These are phyloP conservation scores for Cucumis cinereus DNA, from an alignment of 306 rosid genomes.

Conservation along the genomic window DNA sequence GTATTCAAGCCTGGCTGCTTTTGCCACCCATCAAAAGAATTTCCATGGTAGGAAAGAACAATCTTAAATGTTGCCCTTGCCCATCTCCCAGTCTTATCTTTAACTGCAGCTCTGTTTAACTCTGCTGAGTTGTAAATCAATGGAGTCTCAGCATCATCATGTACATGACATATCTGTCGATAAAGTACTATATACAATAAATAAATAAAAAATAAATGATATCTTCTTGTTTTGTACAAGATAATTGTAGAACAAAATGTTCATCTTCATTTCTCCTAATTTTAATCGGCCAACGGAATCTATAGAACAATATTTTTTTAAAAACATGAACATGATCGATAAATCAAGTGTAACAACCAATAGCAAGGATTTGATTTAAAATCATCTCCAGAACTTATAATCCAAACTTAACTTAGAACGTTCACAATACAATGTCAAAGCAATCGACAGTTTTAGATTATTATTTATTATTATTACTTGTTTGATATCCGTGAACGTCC, in stretches of 20 bases:
- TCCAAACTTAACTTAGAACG: neutral
- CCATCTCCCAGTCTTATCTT: conserved; percentile 68
- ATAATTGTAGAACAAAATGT: neutral
- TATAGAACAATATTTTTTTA: neutral
- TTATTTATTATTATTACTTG: too few species aligned
- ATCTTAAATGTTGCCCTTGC: conserved; percentile 72
- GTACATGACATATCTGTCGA: conserved; percentile 31
- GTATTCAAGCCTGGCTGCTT: conserved; percentile 81
- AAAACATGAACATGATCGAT: neutral
- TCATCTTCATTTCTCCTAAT: neutral
- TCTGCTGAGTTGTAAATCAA: conserved; percentile 22
- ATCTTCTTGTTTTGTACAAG: neutral
- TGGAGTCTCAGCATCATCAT: conserved; percentile 25
- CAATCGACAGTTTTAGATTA: neutral
- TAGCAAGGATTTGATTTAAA: neutral
- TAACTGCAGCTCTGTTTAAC: conserved; percentile 23
- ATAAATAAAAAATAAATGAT: conserved; percentile 1
- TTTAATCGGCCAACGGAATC: neutral
- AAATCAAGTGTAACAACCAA: neutral
- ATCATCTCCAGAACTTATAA: neutral
- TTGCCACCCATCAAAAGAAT: conserved; percentile 94
- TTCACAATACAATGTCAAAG: neutral
- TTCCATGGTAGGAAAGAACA: conserved; percentile 61
- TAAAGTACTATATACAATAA: conserved; percentile 13
- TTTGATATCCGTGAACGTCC: too few species aligned